Conservation (phyloP, 129 eudicot genomes). For the Ambrosia artemisiifolia region DNA sequence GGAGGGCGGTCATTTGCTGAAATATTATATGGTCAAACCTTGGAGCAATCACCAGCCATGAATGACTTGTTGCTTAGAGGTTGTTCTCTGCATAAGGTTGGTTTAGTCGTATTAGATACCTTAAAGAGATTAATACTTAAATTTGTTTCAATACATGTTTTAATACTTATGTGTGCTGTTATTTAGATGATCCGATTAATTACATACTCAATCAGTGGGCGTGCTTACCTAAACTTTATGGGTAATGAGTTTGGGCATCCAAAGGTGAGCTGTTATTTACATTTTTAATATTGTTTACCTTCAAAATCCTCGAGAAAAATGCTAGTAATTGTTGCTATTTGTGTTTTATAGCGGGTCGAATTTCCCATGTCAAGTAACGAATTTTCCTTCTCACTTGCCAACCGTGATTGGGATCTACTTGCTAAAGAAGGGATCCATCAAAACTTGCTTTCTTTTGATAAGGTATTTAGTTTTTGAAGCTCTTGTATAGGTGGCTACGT, state of each 20-base stretch:
- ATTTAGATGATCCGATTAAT: constrained; percentile 78
- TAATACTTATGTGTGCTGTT: background rate
- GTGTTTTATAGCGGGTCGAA: constrained; percentile 67
- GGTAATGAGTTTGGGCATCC: constrained; percentile 99
- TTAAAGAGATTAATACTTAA: background rate
- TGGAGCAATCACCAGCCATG: constrained; percentile 36
- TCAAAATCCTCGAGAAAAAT: background rate
- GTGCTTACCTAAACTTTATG: constrained; percentile 93
- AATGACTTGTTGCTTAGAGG: constrained; percentile 65
- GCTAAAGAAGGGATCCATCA: constrained; percentile 50
- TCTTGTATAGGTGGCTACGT: background rate
- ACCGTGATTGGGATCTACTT: constrained; percentile 86
- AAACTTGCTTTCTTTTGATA: constrained; percentile 70
- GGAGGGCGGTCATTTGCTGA: constrained; percentile 94
- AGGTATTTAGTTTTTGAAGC: constrained; percentile 44
- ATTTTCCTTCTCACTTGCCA: constrained; percentile 75
- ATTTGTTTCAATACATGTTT: background rate
- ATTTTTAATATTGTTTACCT: background rate
- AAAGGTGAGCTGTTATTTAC: constrained; percentile 40
- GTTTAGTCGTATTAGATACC: constrained; percentile 17
- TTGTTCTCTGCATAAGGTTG: constrained; percentile 81
- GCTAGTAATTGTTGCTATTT: constrained; percentile 8
- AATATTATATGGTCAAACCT: constrained; percentile 60
- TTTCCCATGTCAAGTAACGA: constrained; percentile 79
- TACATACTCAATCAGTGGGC: constrained; percentile 76